These are phyloP conservation scores for Puccinia polysora DNA, from an alignment of 1,284 basidiomycete genomes.

Conservation along the genomic window DNA sequence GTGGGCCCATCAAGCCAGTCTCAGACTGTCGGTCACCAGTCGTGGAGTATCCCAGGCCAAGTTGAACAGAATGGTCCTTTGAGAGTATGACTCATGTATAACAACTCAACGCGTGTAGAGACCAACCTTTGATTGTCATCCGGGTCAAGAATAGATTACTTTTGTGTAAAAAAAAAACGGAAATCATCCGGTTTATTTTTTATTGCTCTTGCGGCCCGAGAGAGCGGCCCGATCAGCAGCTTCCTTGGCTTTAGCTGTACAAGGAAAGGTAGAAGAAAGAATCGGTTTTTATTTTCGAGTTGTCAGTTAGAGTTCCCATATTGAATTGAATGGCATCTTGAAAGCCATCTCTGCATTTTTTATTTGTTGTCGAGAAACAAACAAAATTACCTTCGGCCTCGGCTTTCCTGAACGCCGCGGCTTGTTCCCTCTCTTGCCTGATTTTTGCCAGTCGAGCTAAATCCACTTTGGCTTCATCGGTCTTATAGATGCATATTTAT, in stretches of 20 bases:
- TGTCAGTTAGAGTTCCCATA: background rate
- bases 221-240: slow-evolving; percentile 27
- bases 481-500: slow-evolving; percentile 56
- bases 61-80: no score
- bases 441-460: slow-evolving; percentile 80
- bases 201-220: slow-evolving; percentile 19
- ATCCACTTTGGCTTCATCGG: slow-evolving; percentile 77
- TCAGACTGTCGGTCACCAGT: no score
- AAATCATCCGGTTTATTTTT: no score
- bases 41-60: no score
- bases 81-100: no score
- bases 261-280: background rate
- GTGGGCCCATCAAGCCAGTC: no score
- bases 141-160: no score
- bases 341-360: background rate
- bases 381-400: slow-evolving; percentile 64
- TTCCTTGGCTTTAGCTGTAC: slow-evolving; percentile 33
- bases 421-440: slow-evolving; percentile 73
- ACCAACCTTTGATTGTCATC: no score
- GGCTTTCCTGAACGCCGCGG: slow-evolving; percentile 74
- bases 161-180: no score
- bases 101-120: no score
- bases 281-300: background rate
- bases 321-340: background rate
- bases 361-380: background rate